phyloP scores from a whole-genome alignment of 441 rosid genomes.

The Pelargonium myrrhifolium region DNA sequence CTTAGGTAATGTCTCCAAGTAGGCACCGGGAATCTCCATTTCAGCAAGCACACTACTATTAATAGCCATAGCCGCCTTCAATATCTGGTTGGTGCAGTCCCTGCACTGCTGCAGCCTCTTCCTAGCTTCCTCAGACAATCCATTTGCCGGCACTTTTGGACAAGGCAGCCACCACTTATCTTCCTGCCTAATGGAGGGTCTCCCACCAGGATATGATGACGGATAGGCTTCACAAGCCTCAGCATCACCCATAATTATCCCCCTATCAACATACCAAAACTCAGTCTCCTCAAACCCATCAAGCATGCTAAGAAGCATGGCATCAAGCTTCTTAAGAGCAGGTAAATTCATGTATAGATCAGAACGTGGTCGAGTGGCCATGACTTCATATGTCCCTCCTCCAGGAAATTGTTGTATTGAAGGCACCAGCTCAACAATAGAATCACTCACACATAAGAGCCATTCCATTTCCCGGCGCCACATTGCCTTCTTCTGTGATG shows the following conservation, averaged over 20 bases:
- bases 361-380: conserved; percentile 77
- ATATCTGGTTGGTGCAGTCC: conserved; percentile 83
- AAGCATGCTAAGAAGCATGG: conserved; percentile 72
- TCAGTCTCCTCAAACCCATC: conserved; percentile 65
- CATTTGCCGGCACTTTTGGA: conserved; percentile 69
- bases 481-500: conserved; percentile 78
- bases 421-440: conserved; percentile 92
- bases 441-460: conserved; percentile 81
- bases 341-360: conserved; percentile 82
- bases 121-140: conserved; percentile 70
- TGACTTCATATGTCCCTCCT: conserved; percentile 90
- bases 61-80: conserved; percentile 96
- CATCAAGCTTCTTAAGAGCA: conserved; percentile 92
- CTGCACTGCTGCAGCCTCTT: conserved; percentile 77
- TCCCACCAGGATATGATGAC: conserved; percentile 40
- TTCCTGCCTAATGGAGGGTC: conserved; percentile 82
- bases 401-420: conserved; percentile 87
- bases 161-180: conserved; percentile 99
- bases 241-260: conserved; percentile 58
- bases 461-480: conserved; percentile 93
- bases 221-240: conserved; percentile 40
- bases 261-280: conserved; percentile 90
- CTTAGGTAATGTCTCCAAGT: conserved; percentile 85
- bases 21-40: conserved; percentile 83
- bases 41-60: conserved; percentile 80